Base-by-base conservation (phyloP, 805 yeast species). In the Candida broadrunensis region DNA sequence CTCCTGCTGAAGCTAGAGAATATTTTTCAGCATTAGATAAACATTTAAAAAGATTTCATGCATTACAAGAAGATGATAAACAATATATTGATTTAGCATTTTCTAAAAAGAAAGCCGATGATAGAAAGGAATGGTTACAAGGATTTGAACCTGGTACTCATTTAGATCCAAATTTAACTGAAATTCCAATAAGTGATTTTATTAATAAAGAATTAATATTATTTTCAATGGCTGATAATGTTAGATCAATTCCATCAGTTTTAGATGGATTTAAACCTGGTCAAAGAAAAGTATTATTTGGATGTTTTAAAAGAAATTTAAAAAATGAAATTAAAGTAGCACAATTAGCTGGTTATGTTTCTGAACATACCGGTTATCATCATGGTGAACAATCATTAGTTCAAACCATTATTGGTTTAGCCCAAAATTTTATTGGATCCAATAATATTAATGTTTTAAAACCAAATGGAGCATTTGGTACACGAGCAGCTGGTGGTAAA, bases 191-290 rank as follows among this genome's bases (percentile, higher is more conserved):
- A 47, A 76, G 88, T 43, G 97, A 91, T 41, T 93, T 93, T 56
- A 91, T 93, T 61, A 90, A 93, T 65, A 88, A 93, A 59, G 99
- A 93, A 60, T 76, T 93, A 54, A 93, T 95, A 61, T 70, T 93
- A 34, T 95, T 91, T 60, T 88, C 97, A 14, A 85, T 93, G 87
- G 97, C 98, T 2, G 99, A 93, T 65, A 90, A 93, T 54, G 78
- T 90, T 36, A 80, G 99, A 61, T 93, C 98, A 0, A 88, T 93
- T 55, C 99, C 99, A 1, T 86, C 89, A 6, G 86, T 88, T 1
- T 67, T 91, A 54, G 99, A 93, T 67, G 99, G 99, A 0, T 80
- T 93, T 49, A 93, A 93, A 62, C 99, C 99, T 1, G 96, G 96
- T 44, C 99, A 93, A 67, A 80, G 99, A 56, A 93, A 93, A 59